Percentiles rank a stretch among this genome's conserved stretches.
These are phyloP conservation scores for Citrullus mucosospermus DNA, from an alignment of 306 rosid species.

Conservation along the genomic window DNA sequence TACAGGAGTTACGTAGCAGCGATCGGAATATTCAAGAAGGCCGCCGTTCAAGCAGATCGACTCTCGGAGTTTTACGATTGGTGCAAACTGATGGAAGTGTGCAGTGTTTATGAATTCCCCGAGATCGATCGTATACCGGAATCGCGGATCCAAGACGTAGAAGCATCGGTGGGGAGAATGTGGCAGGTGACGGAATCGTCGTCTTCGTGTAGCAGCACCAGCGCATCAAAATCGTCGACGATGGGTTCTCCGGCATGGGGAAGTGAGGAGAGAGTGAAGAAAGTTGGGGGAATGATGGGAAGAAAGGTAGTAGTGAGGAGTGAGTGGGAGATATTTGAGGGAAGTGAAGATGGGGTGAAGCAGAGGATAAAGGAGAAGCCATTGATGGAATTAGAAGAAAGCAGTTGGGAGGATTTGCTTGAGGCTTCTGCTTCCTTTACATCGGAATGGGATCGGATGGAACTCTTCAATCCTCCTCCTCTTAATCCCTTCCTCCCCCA, in stretches of 20 bases:
- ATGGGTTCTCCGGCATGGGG: not conserved
- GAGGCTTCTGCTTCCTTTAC: constrained; percentile 40
- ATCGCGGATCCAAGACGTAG: constrained; percentile 41
- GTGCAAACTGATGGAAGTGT: constrained; percentile 38
- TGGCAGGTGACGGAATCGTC: constrained; percentile 56
- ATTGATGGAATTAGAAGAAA: not conserved
- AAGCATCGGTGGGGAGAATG: constrained; percentile 40
- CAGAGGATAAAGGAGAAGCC: not conserved
- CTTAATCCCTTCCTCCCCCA: too few relatives aligned
- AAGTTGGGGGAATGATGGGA: not conserved
- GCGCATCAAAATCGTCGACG: constrained; percentile 5
- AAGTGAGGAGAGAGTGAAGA: constrained; percentile 1
- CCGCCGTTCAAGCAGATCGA: constrained; percentile 37
- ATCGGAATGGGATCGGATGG: not conserved
- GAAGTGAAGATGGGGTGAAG: not conserved
- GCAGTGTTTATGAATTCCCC: constrained; percentile 50
- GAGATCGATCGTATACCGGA: constrained; percentile 40
- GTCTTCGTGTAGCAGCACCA: constrained; percentile 16
- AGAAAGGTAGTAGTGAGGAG: constrained; percentile 6
- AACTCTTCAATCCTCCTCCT: not conserved
- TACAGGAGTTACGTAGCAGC: constrained; percentile 32
- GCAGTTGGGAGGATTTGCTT: constrained; percentile 44
- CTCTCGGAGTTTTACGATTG: constrained; percentile 48
- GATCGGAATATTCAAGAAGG: constrained; percentile 48
- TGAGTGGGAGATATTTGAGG: constrained; percentile 10